A percentile compares a stretch with the other conserved stretches of the same genome.
Evolutionary conservation across 805 yeast genomes (phyloP).

Genomic region (Monosporozyma siamensis): DNA sequence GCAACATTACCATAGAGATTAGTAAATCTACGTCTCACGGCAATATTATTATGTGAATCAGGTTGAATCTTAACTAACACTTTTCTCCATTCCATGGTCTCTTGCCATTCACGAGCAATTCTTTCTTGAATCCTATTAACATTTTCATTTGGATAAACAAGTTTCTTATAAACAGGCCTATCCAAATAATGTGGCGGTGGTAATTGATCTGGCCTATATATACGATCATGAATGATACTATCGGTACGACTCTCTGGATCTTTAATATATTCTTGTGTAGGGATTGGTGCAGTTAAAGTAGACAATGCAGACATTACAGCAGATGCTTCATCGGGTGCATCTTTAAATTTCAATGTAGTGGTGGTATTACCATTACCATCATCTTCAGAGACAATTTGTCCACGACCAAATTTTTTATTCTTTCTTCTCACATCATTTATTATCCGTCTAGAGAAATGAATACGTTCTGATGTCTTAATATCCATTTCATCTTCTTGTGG

Average conservation of each 20-base stretch:
- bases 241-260: conserved; percentile 58
- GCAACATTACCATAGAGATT: conserved; percentile 96
- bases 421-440: conserved; percentile 11
- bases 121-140: conserved; percentile 42
- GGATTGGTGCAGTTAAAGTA: conserved; percentile 71
- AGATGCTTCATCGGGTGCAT: conserved; percentile 61
- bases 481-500: conserved; percentile 21
- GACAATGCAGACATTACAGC: conserved; percentile 71
- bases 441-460: conserved; percentile 20
- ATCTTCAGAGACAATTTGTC: conserved; percentile 14
- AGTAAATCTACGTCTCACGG: conserved; percentile 68
- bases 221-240: conserved; percentile 72
- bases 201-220: conserved; percentile 55
- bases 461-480: conserved; percentile 22
- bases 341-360: conserved; percentile 16
- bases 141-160: conserved; percentile 27
- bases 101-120: conserved; percentile 82
- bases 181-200: conserved; percentile 43
- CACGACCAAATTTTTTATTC: conserved; percentile 18
- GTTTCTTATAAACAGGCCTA: conserved; percentile 20
- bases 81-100: conserved; percentile 77
- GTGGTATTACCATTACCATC: conserved; percentile 1
- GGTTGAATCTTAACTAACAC: conserved; percentile 76
- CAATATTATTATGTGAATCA: conserved; percentile 88
- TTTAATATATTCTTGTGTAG: conserved; percentile 53